Percentiles rank a stretch among this genome's conserved stretches.
phyloP scores from a whole-genome alignment of 176 grass and related monocot genomes.

The Saccharum officinarum region DNA sequence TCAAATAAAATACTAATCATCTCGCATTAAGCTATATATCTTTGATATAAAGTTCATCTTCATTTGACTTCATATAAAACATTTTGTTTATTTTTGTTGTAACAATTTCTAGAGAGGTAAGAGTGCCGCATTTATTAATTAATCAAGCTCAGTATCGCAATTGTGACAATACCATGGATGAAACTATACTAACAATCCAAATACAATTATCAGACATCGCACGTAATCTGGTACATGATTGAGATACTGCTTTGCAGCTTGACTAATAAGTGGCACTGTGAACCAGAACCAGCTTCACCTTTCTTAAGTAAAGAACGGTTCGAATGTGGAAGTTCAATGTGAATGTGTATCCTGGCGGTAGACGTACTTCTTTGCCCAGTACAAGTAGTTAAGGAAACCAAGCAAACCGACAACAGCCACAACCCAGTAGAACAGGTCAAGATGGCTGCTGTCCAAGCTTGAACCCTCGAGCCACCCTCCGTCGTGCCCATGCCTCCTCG shows the following conservation, averaged over 20 bases:
- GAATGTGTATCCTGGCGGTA: conserved; percentile 38
- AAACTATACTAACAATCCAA: background rate
- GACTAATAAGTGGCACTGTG: background rate
- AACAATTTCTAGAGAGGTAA: background rate
- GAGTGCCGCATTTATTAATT: background rate
- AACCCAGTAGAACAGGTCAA: conserved; percentile 77
- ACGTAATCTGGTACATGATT: background rate
- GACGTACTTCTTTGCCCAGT: conserved; percentile 59
- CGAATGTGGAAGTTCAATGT: background rate
- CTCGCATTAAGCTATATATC: background rate
- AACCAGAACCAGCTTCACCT: background rate
- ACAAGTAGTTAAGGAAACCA: conserved; percentile 54
- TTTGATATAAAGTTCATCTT: background rate
- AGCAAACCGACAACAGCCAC: conserved; percentile 42
- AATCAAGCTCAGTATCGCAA: background rate
- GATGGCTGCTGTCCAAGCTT: conserved; percentile 54
- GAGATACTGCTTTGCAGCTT: background rate
- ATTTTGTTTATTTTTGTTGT: background rate
- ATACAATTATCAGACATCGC: background rate
- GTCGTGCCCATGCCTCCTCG: conserved; percentile 30
- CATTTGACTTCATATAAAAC: background rate
- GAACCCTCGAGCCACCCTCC: conserved; percentile 70
- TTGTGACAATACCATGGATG: background rate
- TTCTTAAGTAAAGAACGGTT: background rate
- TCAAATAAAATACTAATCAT: background rate